Base-by-base conservation (phyloP, 1,284 basidiomycete genomes). In the Pholiota adiposa region DNA sequence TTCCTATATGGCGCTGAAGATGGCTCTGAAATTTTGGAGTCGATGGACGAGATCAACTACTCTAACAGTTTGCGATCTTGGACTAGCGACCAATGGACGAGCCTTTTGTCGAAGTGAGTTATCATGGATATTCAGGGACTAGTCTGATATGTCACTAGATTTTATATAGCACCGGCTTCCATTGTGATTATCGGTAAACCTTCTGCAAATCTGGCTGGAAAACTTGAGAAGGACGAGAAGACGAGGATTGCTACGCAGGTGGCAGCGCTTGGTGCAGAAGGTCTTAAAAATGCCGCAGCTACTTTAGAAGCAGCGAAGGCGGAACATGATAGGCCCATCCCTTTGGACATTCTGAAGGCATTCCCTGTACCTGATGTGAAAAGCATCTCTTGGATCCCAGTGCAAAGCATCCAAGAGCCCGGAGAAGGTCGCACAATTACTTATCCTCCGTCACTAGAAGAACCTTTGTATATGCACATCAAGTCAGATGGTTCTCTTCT, bases 301-400 rank as follows among this genome's bases (percentile, higher is more conserved):
- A 83, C 85, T 65, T 80, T 99, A 4, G 87, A 94, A 65, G 84
- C 80, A 40, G 95, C 97, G 2, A 96, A 98, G 77, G 83, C 84
- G 51, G 92, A 94, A 70, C 95, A 98, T 72, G 93, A 94, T 65
- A 77, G 77, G 55, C 87, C 90, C 9, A 95, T 98, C 60, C 97
- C 97, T 4, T 78, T 79, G 8, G 85, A 93, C 40, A 82, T 98
- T 63, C 77, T 98, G 40, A 90, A 86, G 3, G 79, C 85, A 19
- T 99, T 98, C 83, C 89, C 91, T 16, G 87, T 97, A 31, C 96
- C 96, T 0, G 85, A 91, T 67, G 92, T 96, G 21, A 88, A 90
- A 68, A 93, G 88, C 63, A 96, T 99, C 68, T 87, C 91, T 5
- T 99, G 97, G 96, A 96, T 99, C 60, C 88, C 92, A 0, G 96